Percentiles rank a stretch among this genome's conserved stretches.
Evolutionary conservation across 2,329 filamentous ascomycete genomes (phyloP).

Genomic region (Chaetothyriales sp.): DNA sequence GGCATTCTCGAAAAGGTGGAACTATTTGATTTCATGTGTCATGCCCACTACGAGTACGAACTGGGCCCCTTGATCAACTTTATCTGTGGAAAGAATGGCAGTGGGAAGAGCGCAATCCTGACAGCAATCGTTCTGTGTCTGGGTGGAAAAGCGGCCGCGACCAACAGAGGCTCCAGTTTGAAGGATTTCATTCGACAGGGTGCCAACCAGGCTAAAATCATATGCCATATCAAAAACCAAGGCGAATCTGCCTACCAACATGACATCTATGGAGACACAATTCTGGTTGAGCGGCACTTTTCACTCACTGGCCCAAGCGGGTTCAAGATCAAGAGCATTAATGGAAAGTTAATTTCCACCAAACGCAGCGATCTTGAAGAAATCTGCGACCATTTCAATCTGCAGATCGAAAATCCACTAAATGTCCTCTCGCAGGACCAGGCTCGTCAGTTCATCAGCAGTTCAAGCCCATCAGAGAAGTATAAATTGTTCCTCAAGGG

Average conservation of each 20-base stretch:
- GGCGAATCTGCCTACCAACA: slow-evolving; percentile 73
- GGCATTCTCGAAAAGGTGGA: slow-evolving; percentile 80
- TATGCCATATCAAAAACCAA: slow-evolving; percentile 81
- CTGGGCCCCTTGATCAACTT: slow-evolving; percentile 96
- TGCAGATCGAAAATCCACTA: slow-evolving; percentile 94
- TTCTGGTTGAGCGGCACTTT: slow-evolving; percentile 86
- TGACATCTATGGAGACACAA: slow-evolving; percentile 68
- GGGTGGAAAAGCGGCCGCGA: slow-evolving; percentile 85
- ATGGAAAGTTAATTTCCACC: slow-evolving; percentile 55
- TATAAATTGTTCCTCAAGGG: slow-evolving; percentile 95
- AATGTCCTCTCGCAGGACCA: slow-evolving; percentile 93
- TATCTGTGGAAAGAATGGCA: slow-evolving; percentile 93
- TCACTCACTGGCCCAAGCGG: slow-evolving; percentile 51
- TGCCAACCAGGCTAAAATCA: slow-evolving; percentile 56
- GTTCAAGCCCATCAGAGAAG: slow-evolving; percentile 68
- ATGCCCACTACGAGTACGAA: slow-evolving; percentile 63
- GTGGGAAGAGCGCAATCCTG: slow-evolving; percentile 89
- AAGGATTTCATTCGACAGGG: slow-evolving; percentile 89
- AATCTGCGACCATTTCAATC: slow-evolving; percentile 79
- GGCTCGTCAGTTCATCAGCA: slow-evolving; percentile 81
- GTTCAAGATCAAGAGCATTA: slow-evolving; percentile 72
- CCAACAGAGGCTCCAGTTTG: slow-evolving; percentile 79
- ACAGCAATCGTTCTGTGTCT: slow-evolving; percentile 87
- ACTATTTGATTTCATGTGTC: slow-evolving; percentile 94
- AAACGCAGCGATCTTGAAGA: slow-evolving; percentile 82